Percentiles rank a stretch among this genome's conserved stretches.
Evolutionary conservation across 306 rosid genomes (phyloP).

Genomic region (Datisca glomerata): DNA sequence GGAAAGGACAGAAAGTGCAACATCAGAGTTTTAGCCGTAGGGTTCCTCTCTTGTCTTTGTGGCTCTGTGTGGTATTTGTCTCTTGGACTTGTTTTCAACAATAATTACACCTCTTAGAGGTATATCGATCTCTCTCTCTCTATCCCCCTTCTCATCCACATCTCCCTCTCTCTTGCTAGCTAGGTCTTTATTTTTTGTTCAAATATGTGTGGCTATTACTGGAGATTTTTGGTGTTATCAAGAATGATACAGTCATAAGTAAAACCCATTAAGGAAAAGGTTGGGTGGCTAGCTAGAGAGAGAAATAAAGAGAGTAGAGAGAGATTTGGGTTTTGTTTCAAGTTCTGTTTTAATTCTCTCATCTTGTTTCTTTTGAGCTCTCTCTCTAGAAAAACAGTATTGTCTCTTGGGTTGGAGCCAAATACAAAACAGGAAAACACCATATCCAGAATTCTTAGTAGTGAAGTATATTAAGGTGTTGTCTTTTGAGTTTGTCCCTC

Average conservation of each 20-base stretch:
- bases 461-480: too few relatives aligned
- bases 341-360: slow-evolving; percentile 13
- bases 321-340: slow-evolving; percentile 25
- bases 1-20: slow-evolving; percentile 92
- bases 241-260: slow-evolving; percentile 10
- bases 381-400: slow-evolving; percentile 35
- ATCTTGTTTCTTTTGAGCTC: slow-evolving; percentile 28
- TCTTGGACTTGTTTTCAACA: slow-evolving; percentile 30
- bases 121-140: slow-evolving; percentile 21
- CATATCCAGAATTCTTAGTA: too few relatives aligned
- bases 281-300: too few relatives aligned
- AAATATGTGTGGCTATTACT: slow-evolving; percentile 50
- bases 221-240: slow-evolving; percentile 51
- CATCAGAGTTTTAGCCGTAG: slow-evolving; percentile 79
- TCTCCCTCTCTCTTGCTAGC: slow-evolving; percentile 9
- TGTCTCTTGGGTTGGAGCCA: slow-evolving; percentile 85
- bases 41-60: slow-evolving; percentile 50
- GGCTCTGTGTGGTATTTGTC: slow-evolving; percentile 29
- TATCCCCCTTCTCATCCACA: slow-evolving; percentile 1
- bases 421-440: slow-evolving; percentile 36
- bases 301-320: too few relatives aligned
- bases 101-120: slow-evolving; percentile 23
- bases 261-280: slow-evolving; percentile 26
- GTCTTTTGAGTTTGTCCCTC: neutral
- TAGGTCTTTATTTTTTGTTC: slow-evolving; percentile 33